Evolutionary conservation across 257 asterid genomes (phyloP).

Genomic region (Solanum infundibuliforme): DNA sequence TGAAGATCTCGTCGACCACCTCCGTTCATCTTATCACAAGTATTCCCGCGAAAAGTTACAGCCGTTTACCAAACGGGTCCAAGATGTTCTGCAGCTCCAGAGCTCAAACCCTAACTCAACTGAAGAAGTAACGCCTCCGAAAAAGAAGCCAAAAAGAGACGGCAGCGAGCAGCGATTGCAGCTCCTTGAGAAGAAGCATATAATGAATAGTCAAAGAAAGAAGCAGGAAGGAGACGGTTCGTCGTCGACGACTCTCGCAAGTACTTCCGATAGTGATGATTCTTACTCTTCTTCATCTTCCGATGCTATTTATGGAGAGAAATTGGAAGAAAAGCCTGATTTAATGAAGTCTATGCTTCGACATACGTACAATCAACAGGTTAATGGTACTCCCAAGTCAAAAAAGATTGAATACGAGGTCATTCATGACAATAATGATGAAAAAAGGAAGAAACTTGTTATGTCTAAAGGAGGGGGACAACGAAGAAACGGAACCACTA

Average conservation of each 20-base stretch:
- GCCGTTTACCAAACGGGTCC: constrained; percentile 41
- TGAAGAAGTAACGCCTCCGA: constrained; percentile 4
- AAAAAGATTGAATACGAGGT: constrained; percentile 25
- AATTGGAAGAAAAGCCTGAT: constrained; percentile 52
- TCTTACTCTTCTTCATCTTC: constrained; percentile 28
- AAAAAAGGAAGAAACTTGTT: constrained; percentile 23
- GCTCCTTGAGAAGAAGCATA: constrained; percentile 38
- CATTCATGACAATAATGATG: constrained; percentile 14
- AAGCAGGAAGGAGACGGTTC: neutral
- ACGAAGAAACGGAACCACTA: neutral
- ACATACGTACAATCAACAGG: constrained; percentile 27
- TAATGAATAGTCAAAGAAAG: constrained; percentile 11
- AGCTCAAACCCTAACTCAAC: neutral
- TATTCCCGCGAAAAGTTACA: constrained; percentile 46
- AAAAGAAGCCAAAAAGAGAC: constrained; percentile 16
- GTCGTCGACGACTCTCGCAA: neutral
- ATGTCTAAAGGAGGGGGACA: constrained; percentile 25
- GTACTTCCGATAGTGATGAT: neutral
- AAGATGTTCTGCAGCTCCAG: constrained; percentile 1
- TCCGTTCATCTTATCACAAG: constrained; percentile 37
- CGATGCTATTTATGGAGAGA: constrained; percentile 51
- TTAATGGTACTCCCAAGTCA: constrained; percentile 1
- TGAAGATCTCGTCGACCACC: constrained; percentile 59
- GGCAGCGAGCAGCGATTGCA: constrained; percentile 41
- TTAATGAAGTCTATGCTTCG: constrained; percentile 58